Evolutionary conservation across 73 alveolate genomes (phyloP), one percentile per base, ranked within the genome.

Genomic region (Loxodes magnus): DNA sequence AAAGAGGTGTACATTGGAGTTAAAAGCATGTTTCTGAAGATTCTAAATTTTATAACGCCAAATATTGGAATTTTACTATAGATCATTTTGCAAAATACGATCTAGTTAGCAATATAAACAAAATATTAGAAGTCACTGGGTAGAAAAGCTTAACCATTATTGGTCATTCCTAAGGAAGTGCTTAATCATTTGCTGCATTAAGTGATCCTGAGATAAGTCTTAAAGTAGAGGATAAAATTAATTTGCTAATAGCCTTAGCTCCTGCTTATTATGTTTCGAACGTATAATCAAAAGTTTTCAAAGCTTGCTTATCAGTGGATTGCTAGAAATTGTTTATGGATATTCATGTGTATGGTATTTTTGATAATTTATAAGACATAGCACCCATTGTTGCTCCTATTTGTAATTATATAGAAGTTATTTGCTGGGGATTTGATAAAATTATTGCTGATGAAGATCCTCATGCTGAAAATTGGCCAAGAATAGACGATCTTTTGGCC

Each of bases 61-160:
- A 51, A 14, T 71, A 36, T 56, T 66, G 78, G 75, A 38, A 71
- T 9, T 71, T 71, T 48, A 38, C 81, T 1, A 38, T 31, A 15
- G 56, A 71, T 42, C 71, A 71, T 17, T 64, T 71, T 72, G 85
- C 73, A 9, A 53, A 17, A 15, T 71, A 71, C 42, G 85, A 71
- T 42, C 52, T 65, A 5, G 79, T 79, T 2, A 79, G 79, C 23
- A 65, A 51, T 42, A 43, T 71, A 0, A 24, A 62, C 19, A 64
- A 52, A 53, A 43, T 66, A 17, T 42, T 43, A 4, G 7, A 26
- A 7, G 9, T 5, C 12, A 39, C 81, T 9, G 49, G 37, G 1
- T 15, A n/a, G 10, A 4, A 15, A 15, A 15, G 59, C 27, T 65
- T 66, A 16, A 44, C 36, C 39, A 58, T 41, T 43, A 36, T 56